phyloP scores from a whole-genome alignment of 2,329 filamentous ascomycete genomes.

The Colletotrichum abscissum region DNA sequence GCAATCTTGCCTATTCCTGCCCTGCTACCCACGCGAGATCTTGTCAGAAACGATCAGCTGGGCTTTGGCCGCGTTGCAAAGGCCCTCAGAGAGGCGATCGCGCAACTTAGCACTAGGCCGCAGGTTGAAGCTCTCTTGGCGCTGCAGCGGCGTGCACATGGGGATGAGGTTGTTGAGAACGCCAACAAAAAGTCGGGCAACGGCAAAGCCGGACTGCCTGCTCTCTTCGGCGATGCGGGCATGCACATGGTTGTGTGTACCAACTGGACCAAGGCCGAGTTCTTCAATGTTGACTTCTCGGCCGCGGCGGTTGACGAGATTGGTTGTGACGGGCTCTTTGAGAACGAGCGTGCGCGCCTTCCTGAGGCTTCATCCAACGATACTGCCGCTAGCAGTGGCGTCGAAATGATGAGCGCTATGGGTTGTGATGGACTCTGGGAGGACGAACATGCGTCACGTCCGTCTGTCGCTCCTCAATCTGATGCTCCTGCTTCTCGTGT shows the following conservation, averaged over 20 bases:
- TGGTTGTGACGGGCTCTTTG: not conserved
- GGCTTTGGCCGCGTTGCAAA: not conserved
- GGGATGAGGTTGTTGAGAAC: not conserved
- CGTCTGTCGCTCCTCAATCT: not conserved
- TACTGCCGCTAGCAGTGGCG: not conserved
- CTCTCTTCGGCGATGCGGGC: slow-evolving; percentile 35
- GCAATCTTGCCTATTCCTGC: not conserved
- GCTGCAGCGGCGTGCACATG: not conserved
- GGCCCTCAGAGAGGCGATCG: not conserved
- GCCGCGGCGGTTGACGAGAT: slow-evolving; percentile 1
- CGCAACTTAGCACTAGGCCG: slow-evolving; percentile 40
- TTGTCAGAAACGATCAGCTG: not conserved
- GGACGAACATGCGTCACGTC: not conserved
- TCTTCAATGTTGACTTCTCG: slow-evolving; percentile 33
- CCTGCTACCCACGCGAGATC: slow-evolving; percentile 28
- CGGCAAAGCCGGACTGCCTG: not conserved
- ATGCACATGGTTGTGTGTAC: slow-evolving; percentile 35
- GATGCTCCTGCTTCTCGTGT: not conserved
- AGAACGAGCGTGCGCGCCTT: not conserved
- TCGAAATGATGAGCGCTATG: not conserved
- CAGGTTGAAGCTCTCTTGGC: slow-evolving; percentile 25
- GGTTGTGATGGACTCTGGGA: slow-evolving; percentile 5
- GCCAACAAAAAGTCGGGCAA: not conserved
- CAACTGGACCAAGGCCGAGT: slow-evolving; percentile 39
- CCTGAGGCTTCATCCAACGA: not conserved